Conservation (phyloP, 1,284 basidiomycete species). For the Cerioporus squamosus region DNA sequence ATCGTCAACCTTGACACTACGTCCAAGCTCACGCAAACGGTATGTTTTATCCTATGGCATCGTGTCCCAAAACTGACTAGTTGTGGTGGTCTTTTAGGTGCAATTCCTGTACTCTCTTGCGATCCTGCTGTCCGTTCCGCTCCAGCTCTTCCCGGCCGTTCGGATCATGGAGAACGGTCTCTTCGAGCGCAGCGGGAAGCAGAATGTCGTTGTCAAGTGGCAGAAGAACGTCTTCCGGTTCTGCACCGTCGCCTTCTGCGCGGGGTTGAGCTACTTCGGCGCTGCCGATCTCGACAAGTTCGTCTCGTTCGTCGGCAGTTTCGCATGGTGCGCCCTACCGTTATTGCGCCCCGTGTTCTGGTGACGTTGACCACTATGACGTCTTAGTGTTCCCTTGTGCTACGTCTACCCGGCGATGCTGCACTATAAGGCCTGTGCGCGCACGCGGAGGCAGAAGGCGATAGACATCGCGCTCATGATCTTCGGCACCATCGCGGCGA, state of each 20-base stretch:
- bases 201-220: slow-evolving; percentile 75
- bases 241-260: slow-evolving; percentile 76
- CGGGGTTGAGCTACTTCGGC: slow-evolving; percentile 81
- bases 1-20: slow-evolving; percentile 91
- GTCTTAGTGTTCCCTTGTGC: slow-evolving; percentile 84
- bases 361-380: neutral
- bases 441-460: slow-evolving; percentile 70
- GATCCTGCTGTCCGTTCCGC: slow-evolving; percentile 91
- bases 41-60: slow-evolving; percentile 37
- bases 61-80: neutral
- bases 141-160: slow-evolving; percentile 97
- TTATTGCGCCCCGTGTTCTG: neutral
- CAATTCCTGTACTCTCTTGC: slow-evolving; percentile 92
- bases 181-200: slow-evolving; percentile 91
- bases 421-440: slow-evolving; percentile 89
- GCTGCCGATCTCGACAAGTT: slow-evolving; percentile 96
- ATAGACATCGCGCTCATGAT: slow-evolving; percentile 80
- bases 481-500: slow-evolving; percentile 84
- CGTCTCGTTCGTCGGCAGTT: slow-evolving; percentile 91
- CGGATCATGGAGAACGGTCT: slow-evolving; percentile 97
- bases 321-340: slow-evolving; percentile 81
- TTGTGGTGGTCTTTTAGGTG: slow-evolving; percentile 44
- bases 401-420: slow-evolving; percentile 95
- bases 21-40: slow-evolving; percentile 89
- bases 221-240: slow-evolving; percentile 93